Evolutionary conservation across 768 basidiomycete genomes (phyloP).

Genomic region (Boletus rubescentipes): DNA sequence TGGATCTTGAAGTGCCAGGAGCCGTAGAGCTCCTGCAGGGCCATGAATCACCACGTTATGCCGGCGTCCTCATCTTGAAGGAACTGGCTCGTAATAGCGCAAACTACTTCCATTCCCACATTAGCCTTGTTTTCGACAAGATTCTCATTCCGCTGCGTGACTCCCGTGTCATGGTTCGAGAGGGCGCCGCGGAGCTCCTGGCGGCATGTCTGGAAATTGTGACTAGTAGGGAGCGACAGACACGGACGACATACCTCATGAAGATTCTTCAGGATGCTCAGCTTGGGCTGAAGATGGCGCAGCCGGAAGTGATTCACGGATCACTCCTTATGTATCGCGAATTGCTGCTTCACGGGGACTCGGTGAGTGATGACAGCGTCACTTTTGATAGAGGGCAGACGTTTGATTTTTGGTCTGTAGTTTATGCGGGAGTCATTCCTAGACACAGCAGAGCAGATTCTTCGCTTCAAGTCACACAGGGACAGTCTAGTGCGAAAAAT

Average conservation of each 20-base stretch:
- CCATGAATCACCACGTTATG: slow-evolving; percentile 82
- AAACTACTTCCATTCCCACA: slow-evolving; percentile 83
- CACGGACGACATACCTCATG: slow-evolving; percentile 61
- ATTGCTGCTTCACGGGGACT: slow-evolving; percentile 88
- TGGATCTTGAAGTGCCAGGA: slow-evolving; percentile 84
- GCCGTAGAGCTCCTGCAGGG: slow-evolving; percentile 79
- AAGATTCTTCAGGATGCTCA: slow-evolving; percentile 92
- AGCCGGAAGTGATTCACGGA: slow-evolving; percentile 90
- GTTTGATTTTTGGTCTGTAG: slow-evolving; percentile 36
- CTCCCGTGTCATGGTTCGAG: slow-evolving; percentile 84
- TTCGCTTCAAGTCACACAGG: slow-evolving; percentile 83
- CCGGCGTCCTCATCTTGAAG: slow-evolving; percentile 90
- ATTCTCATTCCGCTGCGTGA: slow-evolving; percentile 90
- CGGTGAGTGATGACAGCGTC: slow-evolving; percentile 52
- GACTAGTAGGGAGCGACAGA: slow-evolving; percentile 65
- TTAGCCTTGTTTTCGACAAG: slow-evolving; percentile 86
- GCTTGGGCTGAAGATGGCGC: slow-evolving; percentile 70
- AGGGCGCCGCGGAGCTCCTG: slow-evolving; percentile 91
- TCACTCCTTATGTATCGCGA: slow-evolving; percentile 90
- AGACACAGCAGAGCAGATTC: slow-evolving; percentile 85
- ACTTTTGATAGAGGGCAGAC: background rate
- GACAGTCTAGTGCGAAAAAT: slow-evolving; percentile 89
- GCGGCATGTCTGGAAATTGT: slow-evolving; percentile 91
- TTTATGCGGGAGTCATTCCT: slow-evolving; percentile 88
- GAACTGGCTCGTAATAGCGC: slow-evolving; percentile 91